These are phyloP conservation scores for Lasiosphaeriaceae sp. DNA, from an alignment of 495 filamentous ascomycete species.

Conservation along the genomic window DNA sequence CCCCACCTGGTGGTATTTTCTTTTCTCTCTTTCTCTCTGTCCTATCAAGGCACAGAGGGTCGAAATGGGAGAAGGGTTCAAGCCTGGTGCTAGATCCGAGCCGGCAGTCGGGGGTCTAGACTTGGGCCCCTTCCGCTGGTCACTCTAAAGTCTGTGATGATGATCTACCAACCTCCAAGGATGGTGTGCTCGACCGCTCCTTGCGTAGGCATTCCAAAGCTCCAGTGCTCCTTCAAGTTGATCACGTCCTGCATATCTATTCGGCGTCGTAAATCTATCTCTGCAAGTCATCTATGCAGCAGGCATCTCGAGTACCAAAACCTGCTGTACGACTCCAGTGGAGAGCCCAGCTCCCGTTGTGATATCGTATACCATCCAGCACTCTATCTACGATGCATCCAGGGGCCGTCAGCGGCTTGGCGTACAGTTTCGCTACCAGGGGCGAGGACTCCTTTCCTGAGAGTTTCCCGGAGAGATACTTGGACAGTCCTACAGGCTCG, in stretches of 20 bases:
- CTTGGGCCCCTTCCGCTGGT: conserved; percentile 2
- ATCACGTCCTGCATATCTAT: neutral
- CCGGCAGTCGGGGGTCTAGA: neutral
- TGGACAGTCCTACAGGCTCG: conserved; percentile 5
- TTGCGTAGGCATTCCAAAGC: conserved; percentile 7
- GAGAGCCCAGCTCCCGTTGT: no score
- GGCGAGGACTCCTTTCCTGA: conserved; percentile 25
- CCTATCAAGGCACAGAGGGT: neutral
- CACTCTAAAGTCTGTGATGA: conserved; percentile 8
- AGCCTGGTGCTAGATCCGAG: neutral
- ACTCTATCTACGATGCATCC: conserved; percentile 16
- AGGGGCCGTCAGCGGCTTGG: conserved; percentile 2
- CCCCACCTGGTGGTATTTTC: conserved; percentile 21
- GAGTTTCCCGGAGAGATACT: conserved; percentile 19
- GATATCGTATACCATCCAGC: no score
- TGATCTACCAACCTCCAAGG: conserved; percentile 10
- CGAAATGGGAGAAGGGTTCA: neutral
- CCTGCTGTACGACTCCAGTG: neutral
- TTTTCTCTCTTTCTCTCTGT: conserved; percentile 6
- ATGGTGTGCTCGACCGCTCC: conserved; percentile 12
- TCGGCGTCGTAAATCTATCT: neutral
- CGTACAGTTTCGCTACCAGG: conserved; percentile 9
- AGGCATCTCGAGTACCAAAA: neutral
- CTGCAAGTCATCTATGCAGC: neutral
- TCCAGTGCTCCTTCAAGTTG: neutral